These are phyloP conservation scores for Ascosphaera apis DNA, from an alignment of 2,329 filamentous ascomycete genomes.

Conservation along the genomic window DNA sequence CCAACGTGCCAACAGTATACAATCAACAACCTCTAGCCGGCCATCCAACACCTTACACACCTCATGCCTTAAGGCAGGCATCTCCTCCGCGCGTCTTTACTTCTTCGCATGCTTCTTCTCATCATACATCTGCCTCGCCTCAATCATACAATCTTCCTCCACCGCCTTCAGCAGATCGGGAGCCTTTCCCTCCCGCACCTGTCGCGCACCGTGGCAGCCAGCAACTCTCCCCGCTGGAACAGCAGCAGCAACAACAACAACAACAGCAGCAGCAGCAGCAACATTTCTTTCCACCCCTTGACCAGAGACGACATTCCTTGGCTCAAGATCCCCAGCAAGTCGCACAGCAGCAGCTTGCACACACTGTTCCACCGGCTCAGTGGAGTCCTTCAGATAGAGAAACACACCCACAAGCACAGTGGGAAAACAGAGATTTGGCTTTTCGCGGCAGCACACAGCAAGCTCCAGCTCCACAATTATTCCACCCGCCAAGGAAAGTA, in stretches of 20 bases:
- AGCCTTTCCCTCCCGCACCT: slow-evolving; percentile 1
- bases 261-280: slow-evolving; percentile 18
- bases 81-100: slow-evolving; percentile 3
- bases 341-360: slow-evolving; percentile 11
- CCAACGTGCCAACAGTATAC: background rate
- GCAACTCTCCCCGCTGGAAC: slow-evolving; percentile 2
- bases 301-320: slow-evolving; percentile 19
- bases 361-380: too few relatives aligned
- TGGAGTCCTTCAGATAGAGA: slow-evolving; percentile 18
- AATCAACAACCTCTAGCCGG: slow-evolving; percentile 10
- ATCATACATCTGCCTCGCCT: slow-evolving; percentile 9
- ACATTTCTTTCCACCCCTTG: slow-evolving; percentile 23
- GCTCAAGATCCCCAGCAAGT: slow-evolving; percentile 44
- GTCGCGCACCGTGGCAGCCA: slow-evolving; percentile 2
- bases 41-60: slow-evolving; percentile 13
- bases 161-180: slow-evolving; percentile 2
- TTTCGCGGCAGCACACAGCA: background rate
- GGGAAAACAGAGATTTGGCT: slow-evolving; percentile 6
- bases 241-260: slow-evolving; percentile 1
- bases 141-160: slow-evolving; percentile 10
- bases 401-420: slow-evolving; percentile 51
- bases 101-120: slow-evolving; percentile 14
- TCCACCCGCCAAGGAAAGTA: too few relatives aligned
- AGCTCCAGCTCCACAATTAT: background rate
- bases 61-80: slow-evolving; percentile 6